Conservation (phyloP, 1,284 basidiomycete genomes). For the Ganoderma lingzhi region DNA sequence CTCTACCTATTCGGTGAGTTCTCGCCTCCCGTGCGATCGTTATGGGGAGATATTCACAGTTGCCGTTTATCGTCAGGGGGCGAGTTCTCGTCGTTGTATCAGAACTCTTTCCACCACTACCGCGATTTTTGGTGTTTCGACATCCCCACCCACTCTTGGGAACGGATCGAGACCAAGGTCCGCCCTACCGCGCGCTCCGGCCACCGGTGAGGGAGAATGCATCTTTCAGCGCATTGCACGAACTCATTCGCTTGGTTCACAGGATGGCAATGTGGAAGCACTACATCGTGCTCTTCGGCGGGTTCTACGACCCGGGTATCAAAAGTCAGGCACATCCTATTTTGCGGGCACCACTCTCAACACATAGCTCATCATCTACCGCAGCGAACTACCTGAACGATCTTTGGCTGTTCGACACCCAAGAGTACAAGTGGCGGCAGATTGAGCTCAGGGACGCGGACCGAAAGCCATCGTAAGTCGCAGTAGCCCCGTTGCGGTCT, state of each 20-base stretch:
- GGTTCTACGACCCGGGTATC: conserved; percentile 32
- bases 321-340: conserved; percentile 22
- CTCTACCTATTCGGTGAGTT: conserved; percentile 82
- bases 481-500: background rate
- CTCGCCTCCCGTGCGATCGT: too few relatives aligned
- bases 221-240: conserved; percentile 9
- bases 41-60: background rate
- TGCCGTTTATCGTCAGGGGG: conserved; percentile 57
- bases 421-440: conserved; percentile 90
- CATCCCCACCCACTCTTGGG: conserved; percentile 82
- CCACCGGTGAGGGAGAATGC: conserved; percentile 62
- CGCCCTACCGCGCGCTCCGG: conserved; percentile 87
- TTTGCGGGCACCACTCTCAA: background rate
- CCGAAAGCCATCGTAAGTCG: conserved; percentile 70
- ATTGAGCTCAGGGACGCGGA: conserved; percentile 79
- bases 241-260: background rate
- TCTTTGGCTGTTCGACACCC: conserved; percentile 88
- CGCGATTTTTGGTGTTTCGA: conserved; percentile 89
- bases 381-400: conserved; percentile 87
- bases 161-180: conserved; percentile 87
- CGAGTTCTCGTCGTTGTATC: conserved; percentile 87
- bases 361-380: background rate
- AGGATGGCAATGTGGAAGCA: conserved; percentile 86
- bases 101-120: conserved; percentile 93
- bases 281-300: conserved; percentile 29